Evolutionary conservation across 2,329 filamentous ascomycete genomes (phyloP).

Genomic region (Lachnellula arida): DNA sequence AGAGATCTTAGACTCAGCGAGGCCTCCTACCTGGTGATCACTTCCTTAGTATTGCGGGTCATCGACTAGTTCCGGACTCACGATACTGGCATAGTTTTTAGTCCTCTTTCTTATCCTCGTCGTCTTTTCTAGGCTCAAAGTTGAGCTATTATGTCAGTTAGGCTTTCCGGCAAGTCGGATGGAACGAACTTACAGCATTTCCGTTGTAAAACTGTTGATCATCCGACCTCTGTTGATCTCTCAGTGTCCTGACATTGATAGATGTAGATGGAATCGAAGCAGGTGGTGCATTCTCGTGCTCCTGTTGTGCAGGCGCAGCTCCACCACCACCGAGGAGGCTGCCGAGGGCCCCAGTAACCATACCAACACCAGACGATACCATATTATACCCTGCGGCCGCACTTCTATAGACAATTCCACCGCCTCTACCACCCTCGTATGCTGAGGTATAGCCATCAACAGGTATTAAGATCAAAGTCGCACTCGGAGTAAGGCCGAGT

Average conservation of each 20-base stretch:
- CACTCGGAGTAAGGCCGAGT: slow-evolving; percentile 70
- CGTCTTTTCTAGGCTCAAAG: slow-evolving; percentile 28
- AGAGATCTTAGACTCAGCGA: no score
- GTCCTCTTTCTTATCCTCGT: slow-evolving; percentile 23
- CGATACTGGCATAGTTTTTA: neutral
- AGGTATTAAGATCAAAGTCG: slow-evolving; percentile 78
- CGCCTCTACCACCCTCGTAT: slow-evolving; percentile 39
- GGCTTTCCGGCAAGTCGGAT: neutral
- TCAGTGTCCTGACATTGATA: slow-evolving; percentile 46
- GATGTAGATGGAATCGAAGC: slow-evolving; percentile 24
- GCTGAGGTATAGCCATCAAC: slow-evolving; percentile 57
- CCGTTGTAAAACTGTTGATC: slow-evolving; percentile 83
- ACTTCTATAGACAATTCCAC: slow-evolving; percentile 34
- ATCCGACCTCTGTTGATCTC: slow-evolving; percentile 48
- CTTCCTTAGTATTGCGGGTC: no score
- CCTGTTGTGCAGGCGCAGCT: slow-evolving; percentile 6
- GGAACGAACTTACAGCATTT: slow-evolving; percentile 60
- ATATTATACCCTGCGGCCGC: slow-evolving; percentile 34
- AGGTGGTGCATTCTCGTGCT: neutral
- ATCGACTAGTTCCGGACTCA: neutral
- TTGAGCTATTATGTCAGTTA: slow-evolving; percentile 22
- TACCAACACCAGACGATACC: slow-evolving; percentile 38
- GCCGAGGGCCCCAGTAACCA: slow-evolving; percentile 39
- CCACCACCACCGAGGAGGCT: slow-evolving; percentile 33
- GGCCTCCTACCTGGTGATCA: no score